Conservation (phyloP, 352 stramenopile species). For the Pythium pyrilobum region DNA sequence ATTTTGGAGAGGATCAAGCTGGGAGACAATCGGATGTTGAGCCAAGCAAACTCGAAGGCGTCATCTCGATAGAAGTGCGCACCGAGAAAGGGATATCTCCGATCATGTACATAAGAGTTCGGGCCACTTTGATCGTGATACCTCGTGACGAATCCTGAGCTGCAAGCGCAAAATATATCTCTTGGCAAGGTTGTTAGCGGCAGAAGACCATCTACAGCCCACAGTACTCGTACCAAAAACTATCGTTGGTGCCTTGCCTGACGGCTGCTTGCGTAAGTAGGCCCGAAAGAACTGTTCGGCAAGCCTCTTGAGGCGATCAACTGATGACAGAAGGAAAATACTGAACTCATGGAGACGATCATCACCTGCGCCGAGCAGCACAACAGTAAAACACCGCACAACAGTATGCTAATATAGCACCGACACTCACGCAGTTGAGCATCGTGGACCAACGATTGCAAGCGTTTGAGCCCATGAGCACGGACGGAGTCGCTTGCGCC, state of each 20-base stretch:
- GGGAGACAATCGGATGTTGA: neutral
- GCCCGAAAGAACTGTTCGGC: slow-evolving; percentile 11
- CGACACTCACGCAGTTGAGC: slow-evolving; percentile 15
- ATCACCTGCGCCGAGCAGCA: slow-evolving; percentile 1
- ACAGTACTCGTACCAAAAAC: slow-evolving; percentile 11
- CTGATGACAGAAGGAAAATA: slow-evolving; percentile 6
- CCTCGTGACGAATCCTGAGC: neutral
- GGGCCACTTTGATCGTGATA: neutral
- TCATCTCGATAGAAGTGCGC: neutral
- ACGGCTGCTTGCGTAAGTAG: slow-evolving; percentile 1
- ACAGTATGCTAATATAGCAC: no score
- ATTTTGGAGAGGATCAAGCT: slow-evolving; percentile 12
- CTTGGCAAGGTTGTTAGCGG: neutral
- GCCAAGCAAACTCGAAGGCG: neutral
- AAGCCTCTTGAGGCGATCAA: neutral
- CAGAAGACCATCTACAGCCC: neutral
- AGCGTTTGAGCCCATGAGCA: slow-evolving; percentile 4
- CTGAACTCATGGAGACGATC: slow-evolving; percentile 9
- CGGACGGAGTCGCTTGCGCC: neutral
- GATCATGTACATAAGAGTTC: neutral
- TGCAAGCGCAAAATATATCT: slow-evolving; percentile 17
- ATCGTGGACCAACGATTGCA: slow-evolving; percentile 12
- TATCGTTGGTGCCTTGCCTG: slow-evolving; percentile 1
- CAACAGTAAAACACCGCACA: no score
- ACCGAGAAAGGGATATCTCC: neutral